Conservation (phyloP, 2,329 filamentous ascomycete species). For the Elsinoe australis region DNA sequence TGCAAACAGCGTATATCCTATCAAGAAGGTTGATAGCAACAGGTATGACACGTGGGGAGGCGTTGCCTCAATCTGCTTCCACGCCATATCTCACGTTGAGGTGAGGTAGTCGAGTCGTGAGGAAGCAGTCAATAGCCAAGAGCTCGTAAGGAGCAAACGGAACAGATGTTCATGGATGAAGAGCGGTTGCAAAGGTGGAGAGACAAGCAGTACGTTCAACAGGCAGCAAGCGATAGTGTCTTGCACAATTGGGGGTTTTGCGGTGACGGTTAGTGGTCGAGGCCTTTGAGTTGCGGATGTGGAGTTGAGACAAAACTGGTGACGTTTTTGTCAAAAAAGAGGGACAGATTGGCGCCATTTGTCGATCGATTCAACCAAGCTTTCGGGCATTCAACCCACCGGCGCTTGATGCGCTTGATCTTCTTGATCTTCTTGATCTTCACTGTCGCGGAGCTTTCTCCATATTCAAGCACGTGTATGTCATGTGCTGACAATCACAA, state of each 20-base stretch:
- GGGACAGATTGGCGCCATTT: neutral
- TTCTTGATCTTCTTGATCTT: too few species aligned
- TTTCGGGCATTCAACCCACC: neutral
- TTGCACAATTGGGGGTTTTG: neutral
- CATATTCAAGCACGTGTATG: neutral
- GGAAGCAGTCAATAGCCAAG: neutral
- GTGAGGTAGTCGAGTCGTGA: neutral
- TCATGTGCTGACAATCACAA: neutral
- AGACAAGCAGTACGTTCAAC: too few species aligned
- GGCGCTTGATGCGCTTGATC: too few species aligned
- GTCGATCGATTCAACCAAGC: constrained; percentile 12
- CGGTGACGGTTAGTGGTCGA: neutral
- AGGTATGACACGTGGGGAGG: constrained; percentile 41
- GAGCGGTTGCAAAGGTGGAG: constrained; percentile 6
- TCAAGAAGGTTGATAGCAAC: constrained; percentile 38
- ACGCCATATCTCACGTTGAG: constrained; percentile 28
- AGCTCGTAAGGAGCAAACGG: neutral
- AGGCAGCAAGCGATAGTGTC: too few species aligned
- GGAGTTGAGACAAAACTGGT: neutral
- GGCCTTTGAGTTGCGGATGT: neutral
- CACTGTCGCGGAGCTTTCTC: too few species aligned
- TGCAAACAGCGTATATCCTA: constrained; percentile 41
- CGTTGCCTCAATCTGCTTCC: constrained; percentile 41
- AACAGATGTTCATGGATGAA: constrained; percentile 1
- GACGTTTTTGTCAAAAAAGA: constrained; percentile 4